Evolutionary conservation across 1,284 basidiomycete species (phyloP).

Genomic region (Apiotrichum gracile): DNA sequence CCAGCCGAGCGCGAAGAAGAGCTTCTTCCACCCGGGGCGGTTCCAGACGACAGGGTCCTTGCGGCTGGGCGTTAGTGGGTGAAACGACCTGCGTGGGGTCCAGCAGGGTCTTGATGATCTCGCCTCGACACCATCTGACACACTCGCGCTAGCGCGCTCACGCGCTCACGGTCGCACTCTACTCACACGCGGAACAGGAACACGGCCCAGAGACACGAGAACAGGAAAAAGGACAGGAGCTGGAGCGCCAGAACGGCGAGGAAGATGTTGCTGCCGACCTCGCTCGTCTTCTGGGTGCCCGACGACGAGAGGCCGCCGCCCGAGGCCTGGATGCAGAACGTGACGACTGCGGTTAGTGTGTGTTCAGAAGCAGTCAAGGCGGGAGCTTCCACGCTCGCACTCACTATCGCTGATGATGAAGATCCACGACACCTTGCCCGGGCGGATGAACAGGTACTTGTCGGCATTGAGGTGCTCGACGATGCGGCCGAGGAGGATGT

Average conservation of each 20-base stretch:
- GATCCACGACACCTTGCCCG: conserved; percentile 25
- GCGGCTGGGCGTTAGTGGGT: conserved; percentile 4
- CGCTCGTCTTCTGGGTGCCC: conserved; percentile 19
- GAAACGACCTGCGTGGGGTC: neutral
- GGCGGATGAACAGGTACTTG: conserved; percentile 38
- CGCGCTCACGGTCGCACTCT: too few species aligned
- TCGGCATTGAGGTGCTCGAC: conserved; percentile 54
- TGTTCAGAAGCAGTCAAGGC: neutral
- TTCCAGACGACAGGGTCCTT: conserved; percentile 6
- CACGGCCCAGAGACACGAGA: conserved; percentile 54
- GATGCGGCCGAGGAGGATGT: conserved; percentile 61
- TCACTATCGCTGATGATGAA: conserved; percentile 52
- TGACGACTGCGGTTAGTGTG: conserved; percentile 38
- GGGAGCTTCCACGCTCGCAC: neutral
- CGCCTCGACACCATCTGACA: too few species aligned
- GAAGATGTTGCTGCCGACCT: conserved; percentile 52
- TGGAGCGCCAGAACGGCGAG: conserved; percentile 59
- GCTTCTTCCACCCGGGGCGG: conserved; percentile 54
- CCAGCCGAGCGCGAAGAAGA: conserved; percentile 54
- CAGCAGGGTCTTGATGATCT: too few species aligned
- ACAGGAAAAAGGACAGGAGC: conserved; percentile 58
- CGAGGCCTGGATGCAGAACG: conserved; percentile 59
- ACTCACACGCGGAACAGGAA: conserved; percentile 56
- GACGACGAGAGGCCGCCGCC: conserved; percentile 45
- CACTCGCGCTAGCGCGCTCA: too few species aligned